Conservation (phyloP, 2,329 filamentous ascomycete genomes). For the Anthostomella pinea region DNA sequence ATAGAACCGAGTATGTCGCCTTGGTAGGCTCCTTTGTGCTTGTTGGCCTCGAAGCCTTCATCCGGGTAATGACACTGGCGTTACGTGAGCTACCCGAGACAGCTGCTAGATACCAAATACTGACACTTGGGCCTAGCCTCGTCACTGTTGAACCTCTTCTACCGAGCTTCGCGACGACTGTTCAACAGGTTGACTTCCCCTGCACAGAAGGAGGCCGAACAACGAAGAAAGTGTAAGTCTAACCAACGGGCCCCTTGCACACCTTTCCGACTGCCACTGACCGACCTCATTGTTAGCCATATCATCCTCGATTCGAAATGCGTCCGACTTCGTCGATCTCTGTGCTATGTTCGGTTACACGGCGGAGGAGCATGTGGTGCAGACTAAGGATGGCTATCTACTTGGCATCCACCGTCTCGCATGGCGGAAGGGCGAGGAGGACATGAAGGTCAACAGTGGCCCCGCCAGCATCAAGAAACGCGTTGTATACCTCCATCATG, state of each 20-base stretch:
- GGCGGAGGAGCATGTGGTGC: conserved; percentile 93
- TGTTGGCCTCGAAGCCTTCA: conserved; percentile 76
- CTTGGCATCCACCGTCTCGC: conserved; percentile 85
- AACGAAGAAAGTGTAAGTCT: conserved; percentile 60
- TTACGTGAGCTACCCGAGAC: conserved; percentile 60
- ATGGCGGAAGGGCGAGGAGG: conserved; percentile 78
- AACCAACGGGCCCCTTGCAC: conserved; percentile 24
- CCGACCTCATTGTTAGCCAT: conserved; percentile 56
- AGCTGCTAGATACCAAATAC: conserved; percentile 9
- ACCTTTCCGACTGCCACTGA: conserved; percentile 57
- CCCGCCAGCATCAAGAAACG: conserved; percentile 69
- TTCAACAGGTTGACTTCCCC: conserved; percentile 78
- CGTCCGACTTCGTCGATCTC: conserved; percentile 90
- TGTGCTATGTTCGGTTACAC: conserved; percentile 88
- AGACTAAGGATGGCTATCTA: conserved; percentile 91
- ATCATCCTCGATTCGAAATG: conserved; percentile 76
- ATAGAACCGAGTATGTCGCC: conserved; percentile 80
- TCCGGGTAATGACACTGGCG: conserved; percentile 82
- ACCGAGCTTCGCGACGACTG: conserved; percentile 73
- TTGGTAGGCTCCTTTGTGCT: conserved; percentile 81
- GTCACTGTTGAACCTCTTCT: conserved; percentile 78
- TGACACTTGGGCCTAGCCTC: conserved; percentile 51
- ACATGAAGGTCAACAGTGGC: conserved; percentile 72
- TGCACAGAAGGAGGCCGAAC: conserved; percentile 64
- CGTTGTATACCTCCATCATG: conserved; percentile 92